Base-by-base conservation (phyloP, 2,329 filamentous ascomycete genomes). In the Scytalidium lignicola region DNA sequence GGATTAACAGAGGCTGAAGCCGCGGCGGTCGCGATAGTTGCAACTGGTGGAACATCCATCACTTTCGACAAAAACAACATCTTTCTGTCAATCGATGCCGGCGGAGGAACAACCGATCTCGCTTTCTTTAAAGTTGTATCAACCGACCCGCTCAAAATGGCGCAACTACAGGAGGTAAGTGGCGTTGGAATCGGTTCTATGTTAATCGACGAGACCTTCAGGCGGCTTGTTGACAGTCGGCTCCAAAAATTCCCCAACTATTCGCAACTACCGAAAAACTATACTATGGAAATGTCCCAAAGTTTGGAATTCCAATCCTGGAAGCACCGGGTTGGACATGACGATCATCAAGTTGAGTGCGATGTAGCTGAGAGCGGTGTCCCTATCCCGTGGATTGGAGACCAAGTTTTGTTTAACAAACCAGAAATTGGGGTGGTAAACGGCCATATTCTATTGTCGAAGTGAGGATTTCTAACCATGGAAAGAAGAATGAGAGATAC, bases 31-130 rank as follows among this genome's bases (percentile, higher is more conserved):
- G 29, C 45, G 15, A 22, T 42, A 20, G 42, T 43, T 12, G 29
- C 29, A 17, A 39, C 28, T 12, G n/a, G 20, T 10, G 10, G 10
- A 26, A 5, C 23, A 26, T 5, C 6, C 23, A 6, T 26, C 23
- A 26, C 23, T 26, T 32, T 45, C 17, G 8, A 42, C 18, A 6
- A n/a, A 18, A 20, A 28, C 21, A 42, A 49, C 18, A 17, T 49
- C 15, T 20, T 49, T 4, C 17, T 49, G 18, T 43, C 46, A 15
- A 21, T 37, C 15, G 48, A 49, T 39, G 29, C 48, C 42, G 48
- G 48, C n/a, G 48, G 48, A 10, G 48, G 48, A 13, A 49, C 48
- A n/a, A 49, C 48, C n/a, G 48, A 49, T 49, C 18, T 46, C 23
- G 29, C 26, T n/a, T 19, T 49, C 32, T 23, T 49, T 5, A 43